Evolutionary conservation across 208 protist genomes (phyloP).

Genomic region (Paratrypanosoma confusum): DNA sequence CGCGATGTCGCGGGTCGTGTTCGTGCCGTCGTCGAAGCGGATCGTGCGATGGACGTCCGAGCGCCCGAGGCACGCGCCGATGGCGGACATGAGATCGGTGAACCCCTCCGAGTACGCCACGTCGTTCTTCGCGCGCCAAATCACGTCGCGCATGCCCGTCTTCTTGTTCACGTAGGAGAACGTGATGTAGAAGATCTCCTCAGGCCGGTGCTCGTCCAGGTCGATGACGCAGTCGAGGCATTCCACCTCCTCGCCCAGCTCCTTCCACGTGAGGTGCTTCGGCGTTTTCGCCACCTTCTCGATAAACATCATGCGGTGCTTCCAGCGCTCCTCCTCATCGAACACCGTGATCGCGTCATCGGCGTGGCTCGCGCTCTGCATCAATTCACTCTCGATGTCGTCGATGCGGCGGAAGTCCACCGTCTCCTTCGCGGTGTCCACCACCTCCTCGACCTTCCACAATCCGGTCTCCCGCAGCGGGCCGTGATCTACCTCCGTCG

Average conservation of each 20-base stretch:
- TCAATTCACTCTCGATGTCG: constrained; percentile 76
- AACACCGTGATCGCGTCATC: constrained; percentile 64
- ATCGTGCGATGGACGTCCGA: constrained; percentile 81
- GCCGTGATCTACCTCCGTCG: constrained; percentile 62
- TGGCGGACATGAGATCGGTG: constrained; percentile 69
- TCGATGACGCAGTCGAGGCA: constrained; percentile 83
- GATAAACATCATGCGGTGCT: constrained; percentile 84
- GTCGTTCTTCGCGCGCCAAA: constrained; percentile 76
- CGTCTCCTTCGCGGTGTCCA: constrained; percentile 51
- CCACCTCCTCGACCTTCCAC: constrained; percentile 69
- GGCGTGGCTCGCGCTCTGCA: constrained; percentile 34
- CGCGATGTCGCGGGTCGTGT: constrained; percentile 59
- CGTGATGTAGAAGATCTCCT: constrained; percentile 78
- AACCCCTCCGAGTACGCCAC: constrained; percentile 75
- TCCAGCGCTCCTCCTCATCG: constrained; percentile 74
- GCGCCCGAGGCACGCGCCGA: constrained; percentile 71
- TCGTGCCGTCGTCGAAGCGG: constrained; percentile 73
- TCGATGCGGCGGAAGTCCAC: constrained; percentile 82
- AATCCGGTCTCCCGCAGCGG: constrained; percentile 62
- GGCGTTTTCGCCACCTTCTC: constrained; percentile 80
- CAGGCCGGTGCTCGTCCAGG: constrained; percentile 73
- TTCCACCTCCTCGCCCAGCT: constrained; percentile 82
- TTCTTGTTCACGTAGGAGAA: constrained; percentile 79
- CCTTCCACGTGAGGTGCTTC: constrained; percentile 80
- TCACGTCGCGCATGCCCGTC: constrained; percentile 48